These are phyloP conservation scores for Paramyrothecium roridum DNA, from an alignment of 2,329 filamentous ascomycete genomes.

Conservation along the genomic window DNA sequence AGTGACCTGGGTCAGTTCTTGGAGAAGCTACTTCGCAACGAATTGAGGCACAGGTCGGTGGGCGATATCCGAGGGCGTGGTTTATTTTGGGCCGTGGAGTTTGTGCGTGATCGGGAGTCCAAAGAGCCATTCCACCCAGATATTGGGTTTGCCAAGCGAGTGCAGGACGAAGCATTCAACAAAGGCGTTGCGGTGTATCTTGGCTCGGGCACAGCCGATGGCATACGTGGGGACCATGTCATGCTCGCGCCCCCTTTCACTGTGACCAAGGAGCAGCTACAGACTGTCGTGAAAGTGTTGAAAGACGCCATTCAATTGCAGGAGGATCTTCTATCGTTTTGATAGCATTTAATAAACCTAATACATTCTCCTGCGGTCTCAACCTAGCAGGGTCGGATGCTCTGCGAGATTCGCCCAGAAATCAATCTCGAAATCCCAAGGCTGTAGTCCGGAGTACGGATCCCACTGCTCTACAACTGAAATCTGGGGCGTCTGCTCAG, in stretches of 20 bases:
- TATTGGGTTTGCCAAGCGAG: conserved; percentile 19
- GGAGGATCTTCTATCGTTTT: not conserved
- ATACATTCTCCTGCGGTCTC: not conserved
- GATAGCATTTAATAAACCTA: not conserved
- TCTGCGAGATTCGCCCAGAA: conserved; percentile 15
- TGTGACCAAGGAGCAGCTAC: conserved; percentile 32
- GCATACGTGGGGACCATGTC: conserved; percentile 65
- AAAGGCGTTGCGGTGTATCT: conserved; percentile 53
- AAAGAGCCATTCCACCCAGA: conserved; percentile 31
- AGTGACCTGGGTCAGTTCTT: conserved; percentile 5
- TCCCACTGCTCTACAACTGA: conserved; percentile 5
- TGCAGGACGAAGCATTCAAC: conserved; percentile 25
- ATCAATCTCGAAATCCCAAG: conserved; percentile 14
- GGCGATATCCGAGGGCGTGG: conserved; percentile 13
- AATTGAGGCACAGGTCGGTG: conserved; percentile 3
- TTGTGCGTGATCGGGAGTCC: conserved; percentile 30
- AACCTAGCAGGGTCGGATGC: conserved; percentile 9
- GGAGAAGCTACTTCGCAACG: not conserved
- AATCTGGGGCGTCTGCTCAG: not conserved
- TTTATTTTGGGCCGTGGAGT: conserved; percentile 46
- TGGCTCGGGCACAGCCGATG: conserved; percentile 56
- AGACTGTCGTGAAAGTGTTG: not conserved
- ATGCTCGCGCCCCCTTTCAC: conserved; percentile 71
- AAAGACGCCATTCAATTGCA: not conserved
- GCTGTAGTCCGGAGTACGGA: conserved; percentile 6